These are phyloP conservation scores for Tolypocladium pustulatum DNA, from an alignment of 2,329 filamentous ascomycete species.

Conservation along the genomic window DNA sequence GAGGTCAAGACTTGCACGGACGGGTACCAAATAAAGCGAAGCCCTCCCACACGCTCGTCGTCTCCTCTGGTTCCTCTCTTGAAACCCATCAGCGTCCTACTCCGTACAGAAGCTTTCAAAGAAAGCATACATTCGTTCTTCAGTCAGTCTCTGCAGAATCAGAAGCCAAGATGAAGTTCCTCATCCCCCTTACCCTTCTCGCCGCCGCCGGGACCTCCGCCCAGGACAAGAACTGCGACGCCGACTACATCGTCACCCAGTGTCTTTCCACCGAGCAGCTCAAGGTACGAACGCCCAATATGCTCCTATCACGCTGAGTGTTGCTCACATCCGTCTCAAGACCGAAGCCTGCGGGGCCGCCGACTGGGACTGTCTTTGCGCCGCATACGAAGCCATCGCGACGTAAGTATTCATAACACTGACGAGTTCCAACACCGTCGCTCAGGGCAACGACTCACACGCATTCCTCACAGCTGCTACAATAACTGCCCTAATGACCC, in stretches of 20 bases:
- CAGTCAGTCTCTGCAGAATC: not conserved
- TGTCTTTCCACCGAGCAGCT: slow-evolving; percentile 30
- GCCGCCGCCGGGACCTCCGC: slow-evolving; percentile 23
- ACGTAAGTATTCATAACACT: slow-evolving; percentile 26
- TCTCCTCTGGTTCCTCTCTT: not conserved
- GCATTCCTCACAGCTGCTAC: slow-evolving; percentile 30
- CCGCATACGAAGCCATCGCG: slow-evolving; percentile 30
- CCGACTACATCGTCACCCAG: slow-evolving; percentile 35
- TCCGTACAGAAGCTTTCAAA: not conserved
- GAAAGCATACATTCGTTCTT: not conserved
- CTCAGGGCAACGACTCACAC: slow-evolving; percentile 1
- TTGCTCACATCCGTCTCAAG: slow-evolving; percentile 7
- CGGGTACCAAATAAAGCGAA: not conserved
- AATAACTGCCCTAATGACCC: slow-evolving; percentile 45
- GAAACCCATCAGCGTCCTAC: not conserved
- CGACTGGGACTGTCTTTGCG: slow-evolving; percentile 38
- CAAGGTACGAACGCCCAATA: slow-evolving; percentile 16
- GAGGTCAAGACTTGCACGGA: not conserved
- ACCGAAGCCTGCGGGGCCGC: slow-evolving; percentile 23
- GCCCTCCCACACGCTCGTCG: not conserved
- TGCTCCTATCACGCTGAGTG: not conserved
- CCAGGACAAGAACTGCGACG: slow-evolving; percentile 24
- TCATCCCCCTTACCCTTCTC: slow-evolving; percentile 28
- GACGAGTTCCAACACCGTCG: not conserved
- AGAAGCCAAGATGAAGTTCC: slow-evolving; percentile 33